Evolutionary conservation across 2,329 filamentous ascomycete genomes (phyloP), one percentile per base, ranked within the genome.

Genomic region (Aspergillus aculeatus): DNA sequence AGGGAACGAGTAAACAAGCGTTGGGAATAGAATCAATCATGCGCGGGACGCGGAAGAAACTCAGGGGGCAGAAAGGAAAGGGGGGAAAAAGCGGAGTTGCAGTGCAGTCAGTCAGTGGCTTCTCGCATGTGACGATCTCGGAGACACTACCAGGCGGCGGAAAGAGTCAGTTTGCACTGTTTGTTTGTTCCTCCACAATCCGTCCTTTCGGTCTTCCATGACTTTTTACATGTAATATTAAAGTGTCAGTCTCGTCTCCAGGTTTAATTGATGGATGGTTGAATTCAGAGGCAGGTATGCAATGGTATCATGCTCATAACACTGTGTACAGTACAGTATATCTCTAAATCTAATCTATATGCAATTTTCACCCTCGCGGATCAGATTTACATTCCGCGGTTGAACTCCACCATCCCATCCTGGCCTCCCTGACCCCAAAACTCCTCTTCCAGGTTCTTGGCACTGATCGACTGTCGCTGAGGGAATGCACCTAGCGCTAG

Each of bases 401-500:
- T 98, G 78, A 99, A 98, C 74, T 96, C 91, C n/a, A 99, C 90
- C 80, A 92, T 82, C 0, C 91, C 93, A 57, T 85, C 84, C 64
- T 89, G 84, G 0, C 93, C 94, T 32, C 92, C 93, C 58, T 85
- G 85, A 6, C 86, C 89, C 78, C 89, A 89, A 75, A 99, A 98
- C 77, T 96, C 91, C 64, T 89, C 82, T 82, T 98, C 95, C 58
- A 99, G 79, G 54, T 81, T 86, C 31, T 85, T 83, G 1, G 90
- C 92, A 64, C 83, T 84, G 47, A 98, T 89, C 64, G 86, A 85
- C 81, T 99, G 91, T 64, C 92, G 83, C 79, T 97, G 93, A 4
- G 95, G 95, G 78, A 99, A 99, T 2, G 91, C 92, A 9, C 88
- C 95, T 54, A 99, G 81, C 16, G 95, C 95, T 63, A 98, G 81